phyloP scores from a whole-genome alignment of 495 filamentous ascomycete species.

The Penicillium canariense region DNA sequence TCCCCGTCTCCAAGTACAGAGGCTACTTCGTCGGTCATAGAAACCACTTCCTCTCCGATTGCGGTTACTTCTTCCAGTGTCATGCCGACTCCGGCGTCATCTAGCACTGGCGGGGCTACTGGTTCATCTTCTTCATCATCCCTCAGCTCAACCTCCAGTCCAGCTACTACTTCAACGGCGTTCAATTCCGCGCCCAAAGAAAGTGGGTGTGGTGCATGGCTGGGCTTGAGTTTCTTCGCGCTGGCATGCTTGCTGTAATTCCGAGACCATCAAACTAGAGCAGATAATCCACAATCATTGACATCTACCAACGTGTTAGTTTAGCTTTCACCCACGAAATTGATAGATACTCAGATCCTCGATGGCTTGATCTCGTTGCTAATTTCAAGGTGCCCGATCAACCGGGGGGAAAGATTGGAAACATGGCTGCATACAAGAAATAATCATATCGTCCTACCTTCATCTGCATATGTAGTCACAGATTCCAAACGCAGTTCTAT shows the following conservation, averaged over 20 bases:
- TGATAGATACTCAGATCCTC: too few relatives aligned
- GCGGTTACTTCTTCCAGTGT: neutral
- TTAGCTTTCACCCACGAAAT: too few relatives aligned
- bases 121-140: neutral
- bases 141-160: conserved; percentile 2
- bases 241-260: conserved; percentile 9
- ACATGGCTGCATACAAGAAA: too few relatives aligned
- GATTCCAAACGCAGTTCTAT: too few relatives aligned
- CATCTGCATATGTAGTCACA: too few relatives aligned
- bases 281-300: too few relatives aligned
- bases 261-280: neutral
- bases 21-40: neutral
- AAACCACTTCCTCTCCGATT: conserved; percentile 1
- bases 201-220: neutral
- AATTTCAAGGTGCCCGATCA: too few relatives aligned
- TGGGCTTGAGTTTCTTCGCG: conserved; percentile 2
- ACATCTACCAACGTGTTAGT: too few relatives aligned
- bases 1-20: neutral
- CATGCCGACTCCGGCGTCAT: conserved; percentile 1
- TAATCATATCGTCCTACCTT: too few relatives aligned
- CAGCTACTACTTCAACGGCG: conserved; percentile 3
- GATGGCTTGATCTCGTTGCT: too few relatives aligned
- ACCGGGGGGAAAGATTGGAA: too few relatives aligned
- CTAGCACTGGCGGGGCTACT: neutral
- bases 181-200: conserved; percentile 4